phyloP scores from a whole-genome alignment of 257 asterid species.

The Solanum sejunctum region DNA sequence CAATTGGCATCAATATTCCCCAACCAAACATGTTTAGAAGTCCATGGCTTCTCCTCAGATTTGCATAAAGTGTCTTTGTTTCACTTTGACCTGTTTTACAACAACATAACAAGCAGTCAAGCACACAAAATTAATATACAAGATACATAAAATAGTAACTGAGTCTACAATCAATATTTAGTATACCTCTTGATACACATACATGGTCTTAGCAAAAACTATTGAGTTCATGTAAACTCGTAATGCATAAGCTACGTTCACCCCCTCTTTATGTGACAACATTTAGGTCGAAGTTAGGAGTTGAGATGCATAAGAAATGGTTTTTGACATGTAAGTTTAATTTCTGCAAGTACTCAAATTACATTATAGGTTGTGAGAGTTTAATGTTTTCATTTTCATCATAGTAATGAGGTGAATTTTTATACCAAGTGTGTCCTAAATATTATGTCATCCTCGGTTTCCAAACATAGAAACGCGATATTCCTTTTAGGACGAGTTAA shows the following conservation, averaged over 20 bases:
- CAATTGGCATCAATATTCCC: constrained; percentile 72
- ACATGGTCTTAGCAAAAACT: neutral
- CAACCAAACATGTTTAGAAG: constrained; percentile 74
- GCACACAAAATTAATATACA: neutral
- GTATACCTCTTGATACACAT: neutral
- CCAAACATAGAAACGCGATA: neutral
- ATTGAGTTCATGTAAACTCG: neutral
- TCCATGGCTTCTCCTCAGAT: constrained; percentile 60
- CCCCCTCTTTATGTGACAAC: neutral
- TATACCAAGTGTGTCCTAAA: neutral
- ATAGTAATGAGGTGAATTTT: neutral
- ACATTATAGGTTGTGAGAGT: neutral
- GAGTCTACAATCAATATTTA: neutral
- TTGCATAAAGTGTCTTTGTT: constrained; percentile 18
- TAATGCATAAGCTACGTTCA: neutral
- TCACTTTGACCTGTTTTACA: constrained; percentile 38
- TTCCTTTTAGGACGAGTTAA: neutral
- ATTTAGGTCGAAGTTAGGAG: neutral
- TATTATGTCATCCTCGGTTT: neutral
- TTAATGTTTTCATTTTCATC: neutral
- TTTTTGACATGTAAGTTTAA: too few species aligned
- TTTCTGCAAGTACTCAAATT: neutral
- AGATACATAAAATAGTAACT: neutral
- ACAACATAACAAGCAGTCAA: neutral
- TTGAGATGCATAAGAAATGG: neutral